Evolutionary conservation across 495 filamentous ascomycete genomes (phyloP).

Genomic region (Beverwykella pulmonaria): DNA sequence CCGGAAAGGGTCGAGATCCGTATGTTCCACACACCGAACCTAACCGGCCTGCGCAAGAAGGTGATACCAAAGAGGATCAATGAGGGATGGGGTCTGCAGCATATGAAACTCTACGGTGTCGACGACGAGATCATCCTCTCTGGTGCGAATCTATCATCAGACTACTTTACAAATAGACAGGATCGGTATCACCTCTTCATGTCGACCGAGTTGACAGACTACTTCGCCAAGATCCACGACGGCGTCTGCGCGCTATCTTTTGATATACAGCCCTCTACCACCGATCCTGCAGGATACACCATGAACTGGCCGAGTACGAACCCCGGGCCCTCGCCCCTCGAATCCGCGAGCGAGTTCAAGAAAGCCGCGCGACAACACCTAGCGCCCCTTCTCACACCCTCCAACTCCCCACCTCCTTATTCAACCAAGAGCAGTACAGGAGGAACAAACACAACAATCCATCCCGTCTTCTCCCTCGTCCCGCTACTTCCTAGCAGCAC

Average conservation of each 20-base stretch:
- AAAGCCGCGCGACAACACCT: constrained; percentile 67
- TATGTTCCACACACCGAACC: constrained; percentile 97
- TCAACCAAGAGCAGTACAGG: background rate
- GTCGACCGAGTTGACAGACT: constrained; percentile 74
- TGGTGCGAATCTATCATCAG: constrained; percentile 87
- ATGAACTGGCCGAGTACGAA: constrained; percentile 81
- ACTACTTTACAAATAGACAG: constrained; percentile 96
- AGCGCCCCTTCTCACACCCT: constrained; percentile 62
- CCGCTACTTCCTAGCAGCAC: constrained; percentile 84
- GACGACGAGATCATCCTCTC: constrained; percentile 96
- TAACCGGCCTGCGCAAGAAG: constrained; percentile 83
- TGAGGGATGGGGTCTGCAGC: constrained; percentile 96
- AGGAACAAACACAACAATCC: constrained; percentile 69
- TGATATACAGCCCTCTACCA: constrained; percentile 60
- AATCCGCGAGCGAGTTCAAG: constrained; percentile 68
- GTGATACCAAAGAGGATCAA: constrained; percentile 87
- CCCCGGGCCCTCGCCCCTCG: constrained; percentile 68
- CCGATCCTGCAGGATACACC: constrained; percentile 61
- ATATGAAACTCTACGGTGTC: constrained; percentile 98
- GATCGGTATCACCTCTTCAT: constrained; percentile 93
- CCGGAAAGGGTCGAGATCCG: constrained; percentile 85
- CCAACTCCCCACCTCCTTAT: constrained; percentile 39
- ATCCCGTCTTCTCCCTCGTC: constrained; percentile 83
- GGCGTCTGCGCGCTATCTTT: constrained; percentile 80
- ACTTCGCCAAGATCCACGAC: constrained; percentile 77